Evolutionary conservation across 2,329 filamentous ascomycete species (phyloP).

Genomic region (Alternaria panax): DNA sequence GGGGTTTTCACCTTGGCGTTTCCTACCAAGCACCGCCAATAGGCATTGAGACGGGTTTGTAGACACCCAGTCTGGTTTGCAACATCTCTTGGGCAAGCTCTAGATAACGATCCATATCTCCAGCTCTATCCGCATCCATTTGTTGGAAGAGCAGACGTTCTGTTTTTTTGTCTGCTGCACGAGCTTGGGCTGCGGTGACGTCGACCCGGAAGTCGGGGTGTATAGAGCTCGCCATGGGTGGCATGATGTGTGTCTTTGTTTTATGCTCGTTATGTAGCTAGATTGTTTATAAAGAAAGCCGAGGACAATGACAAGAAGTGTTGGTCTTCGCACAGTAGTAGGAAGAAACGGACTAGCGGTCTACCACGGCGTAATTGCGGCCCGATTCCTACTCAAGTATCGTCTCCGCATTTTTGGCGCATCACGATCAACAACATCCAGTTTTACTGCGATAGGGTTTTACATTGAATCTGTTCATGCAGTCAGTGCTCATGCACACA

Average conservation of each 20-base stretch:
- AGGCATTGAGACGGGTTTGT: not conserved
- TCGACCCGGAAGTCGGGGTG: conserved; percentile 1
- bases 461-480: too few species aligned
- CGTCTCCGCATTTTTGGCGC: not conserved
- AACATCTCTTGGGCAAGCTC: not conserved
- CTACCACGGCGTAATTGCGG: not conserved
- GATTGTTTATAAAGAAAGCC: not conserved
- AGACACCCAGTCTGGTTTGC: not conserved
- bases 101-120: not conserved
- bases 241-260: not conserved
- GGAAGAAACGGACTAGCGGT: not conserved
- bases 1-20: not conserved
- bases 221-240: conserved; percentile 2
- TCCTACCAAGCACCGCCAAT: not conserved
- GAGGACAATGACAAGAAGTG: not conserved
- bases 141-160: not conserved
- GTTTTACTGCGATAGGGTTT: too few species aligned
- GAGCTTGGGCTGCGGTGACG: not conserved
- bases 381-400: not conserved
- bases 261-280: not conserved
- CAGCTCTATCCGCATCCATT: not conserved
- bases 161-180: not conserved
- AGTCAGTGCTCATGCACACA: too few species aligned
- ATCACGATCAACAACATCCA: not conserved
- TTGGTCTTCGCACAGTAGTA: not conserved